Base-by-base conservation (phyloP, 2,329 filamentous ascomycete species). In the Didymosphaeria variabile region DNA sequence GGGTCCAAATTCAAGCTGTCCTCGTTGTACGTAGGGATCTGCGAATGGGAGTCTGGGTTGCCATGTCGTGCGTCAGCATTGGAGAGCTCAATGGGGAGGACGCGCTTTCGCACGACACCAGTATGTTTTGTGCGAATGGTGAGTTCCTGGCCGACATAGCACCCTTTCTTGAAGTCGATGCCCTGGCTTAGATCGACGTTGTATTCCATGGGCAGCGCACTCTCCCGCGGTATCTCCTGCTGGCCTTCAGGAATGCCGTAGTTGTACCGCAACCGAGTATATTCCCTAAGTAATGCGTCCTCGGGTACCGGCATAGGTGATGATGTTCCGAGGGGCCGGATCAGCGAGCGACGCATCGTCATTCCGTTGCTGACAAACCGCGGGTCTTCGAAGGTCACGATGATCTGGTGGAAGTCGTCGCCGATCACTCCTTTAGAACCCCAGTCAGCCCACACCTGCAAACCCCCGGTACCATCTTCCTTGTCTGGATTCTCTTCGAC, bases 101-200 rank as follows among this genome's bases (percentile, higher is more conserved):
- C 88, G 53, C 95, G 86, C 84, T 97, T 97, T 63, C 95, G 86
- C 44, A 99, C 92, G 17, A 99, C 92, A 23, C 95, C 95, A 13
- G 91, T 94, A 79, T 99, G 95, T 76, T 94, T 91, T 1, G 95
- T 99, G 45, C 95, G 90, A 67, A 98, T 97, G 1, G 95, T 98
- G 65, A 99, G 85, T 79, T 99, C 95, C 80, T 99, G 95, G 0
- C 95, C 95, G 8, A 98, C 88, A 78, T 99, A 99, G 80, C 95
- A 99, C 8, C 95, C 95, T 81, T 99, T 99, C 74, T 88, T 88
- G 81, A 95, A 99, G 79, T 97, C 92, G 67, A 99, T 90, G 29
- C 88, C 95, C 51, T 87, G 86, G 85, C 92, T 92, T 61, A 92
- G 81, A 79, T 99, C 95, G 76, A 98, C 86, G 77, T 97, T 97